A percentile compares a stretch with the other conserved stretches of the same genome.
Evolutionary conservation across 345 rosid species (phyloP).

Genomic region (Acer campestre): DNA sequence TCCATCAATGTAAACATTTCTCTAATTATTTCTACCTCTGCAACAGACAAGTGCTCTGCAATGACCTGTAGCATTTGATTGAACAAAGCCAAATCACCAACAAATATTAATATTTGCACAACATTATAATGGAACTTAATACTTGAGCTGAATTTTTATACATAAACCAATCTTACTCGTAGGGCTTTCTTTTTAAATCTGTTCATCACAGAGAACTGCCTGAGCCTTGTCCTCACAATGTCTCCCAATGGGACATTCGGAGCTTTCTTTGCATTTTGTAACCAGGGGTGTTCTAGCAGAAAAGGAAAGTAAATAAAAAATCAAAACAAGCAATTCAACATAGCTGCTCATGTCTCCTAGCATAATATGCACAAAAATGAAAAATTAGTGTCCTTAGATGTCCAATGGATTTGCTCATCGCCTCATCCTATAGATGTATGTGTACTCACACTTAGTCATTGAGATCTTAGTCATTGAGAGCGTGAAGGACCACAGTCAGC

Average conservation of each 20-base stretch:
- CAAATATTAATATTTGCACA: constrained; percentile 4
- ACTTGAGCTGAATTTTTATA: constrained; percentile 11
- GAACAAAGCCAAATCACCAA: constrained; percentile 12
- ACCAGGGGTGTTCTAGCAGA: constrained; percentile 83
- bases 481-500: background rate
- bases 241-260: constrained; percentile 97
- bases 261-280: constrained; percentile 94
- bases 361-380: background rate
- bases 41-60: constrained; percentile 81
- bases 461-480: background rate
- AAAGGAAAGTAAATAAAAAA: constrained; percentile 14
- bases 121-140: background rate
- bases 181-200: constrained; percentile 94
- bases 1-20: constrained; percentile 95
- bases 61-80: constrained; percentile 67
- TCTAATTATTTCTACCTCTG: constrained; percentile 91
- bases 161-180: constrained; percentile 48
- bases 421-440: background rate
- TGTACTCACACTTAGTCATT: background rate
- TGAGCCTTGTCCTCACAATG: constrained; percentile 88
- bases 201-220: constrained; percentile 94
- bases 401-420: background rate
- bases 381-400: background rate
- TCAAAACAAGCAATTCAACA: constrained; percentile 14
- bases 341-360: background rate